Evolutionary conservation across 106 monocot species (phyloP), one percentile per base, ranked within the genome.

Genomic region (Triglochin maritima): DNA sequence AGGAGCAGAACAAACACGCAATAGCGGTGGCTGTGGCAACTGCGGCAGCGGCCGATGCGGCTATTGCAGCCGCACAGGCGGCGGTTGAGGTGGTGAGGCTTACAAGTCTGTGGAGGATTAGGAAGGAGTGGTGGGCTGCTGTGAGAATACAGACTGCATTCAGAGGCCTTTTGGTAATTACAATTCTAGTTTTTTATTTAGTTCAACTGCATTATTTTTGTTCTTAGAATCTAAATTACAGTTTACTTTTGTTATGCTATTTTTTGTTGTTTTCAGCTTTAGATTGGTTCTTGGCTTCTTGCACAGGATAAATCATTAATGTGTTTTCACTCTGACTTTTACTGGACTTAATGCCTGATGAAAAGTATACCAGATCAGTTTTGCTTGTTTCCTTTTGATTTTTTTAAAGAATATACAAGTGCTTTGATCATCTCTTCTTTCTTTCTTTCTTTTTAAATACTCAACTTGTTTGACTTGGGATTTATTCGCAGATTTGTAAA

Each of bases 1-100:
- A 81, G 74, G 87, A 89, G 57, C 89, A 90, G 71, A 94, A 64
- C 79, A 94, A 79, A 78, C 89, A 87, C 50, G 89, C 89, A 44
- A 94, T 94, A 17, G 94, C 89, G 0, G 87, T 94, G 4, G 94
- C 94, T 0, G 94, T 86, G 2, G 94, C 89, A 2, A 89, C 89
- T 0, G 89, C 86, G 0, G 84, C 80, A 0, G 87, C 95, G 29
- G 87, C 95, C 6, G 83, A 87, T 70, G 83, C 85, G 9, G 89
- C 89, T 0, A 83, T 89, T 3, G 81, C 80, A 0, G 87, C 95
- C 13, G 87, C 95, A 3, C 84, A 89, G 74, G 85, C 86, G 11
- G 85, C 95, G 0, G 87, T 82, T 1, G 95, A 72, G 12, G 95
- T 86, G 17, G 90, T 90, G 44, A 75, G 87, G 64, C 80, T 96